Evolutionary conservation across 2,329 filamentous ascomycete species (phyloP).

Genomic region (Ophiosphaerella narmari): DNA sequence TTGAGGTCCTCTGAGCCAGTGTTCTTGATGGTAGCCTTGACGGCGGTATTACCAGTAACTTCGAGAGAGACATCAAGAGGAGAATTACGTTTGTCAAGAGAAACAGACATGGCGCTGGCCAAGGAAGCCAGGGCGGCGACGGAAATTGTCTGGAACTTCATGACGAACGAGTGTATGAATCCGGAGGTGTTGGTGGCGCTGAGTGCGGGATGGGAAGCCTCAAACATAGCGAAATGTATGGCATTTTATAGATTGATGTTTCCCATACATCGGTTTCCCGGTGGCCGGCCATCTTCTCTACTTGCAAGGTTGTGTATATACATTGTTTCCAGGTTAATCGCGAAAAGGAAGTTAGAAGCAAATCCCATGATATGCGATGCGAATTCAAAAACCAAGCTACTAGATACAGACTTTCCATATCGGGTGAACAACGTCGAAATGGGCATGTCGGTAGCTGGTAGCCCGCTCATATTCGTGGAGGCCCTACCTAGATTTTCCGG

Average conservation of each 20-base stretch:
- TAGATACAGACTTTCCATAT: not conserved
- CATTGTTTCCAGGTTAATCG: conserved; percentile 5
- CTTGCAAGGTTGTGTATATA: not conserved
- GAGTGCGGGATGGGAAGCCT: conserved; percentile 3
- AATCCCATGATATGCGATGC: conserved; percentile 6
- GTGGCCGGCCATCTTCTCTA: not conserved
- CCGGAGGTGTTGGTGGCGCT: conserved; percentile 1
- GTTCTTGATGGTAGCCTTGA: conserved; percentile 60
- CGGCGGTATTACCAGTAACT: conserved; percentile 54
- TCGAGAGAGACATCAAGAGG: conserved; percentile 47
- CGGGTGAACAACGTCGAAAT: conserved; percentile 15
- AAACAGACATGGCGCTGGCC: conserved; percentile 18
- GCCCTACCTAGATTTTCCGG: conserved; percentile 1
- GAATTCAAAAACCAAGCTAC: conserved; percentile 5
- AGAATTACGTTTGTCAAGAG: conserved; percentile 44
- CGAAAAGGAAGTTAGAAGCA: conserved; percentile 9
- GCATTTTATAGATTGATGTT: conserved; percentile 3
- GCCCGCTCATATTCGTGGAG: not conserved
- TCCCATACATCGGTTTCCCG: not conserved
- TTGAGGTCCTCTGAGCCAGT: conserved; percentile 55
- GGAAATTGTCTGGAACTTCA: conserved; percentile 20
- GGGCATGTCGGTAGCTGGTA: conserved; percentile 12
- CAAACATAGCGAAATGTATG: not conserved
- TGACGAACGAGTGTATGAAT: conserved; percentile 7
- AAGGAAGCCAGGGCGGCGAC: conserved; percentile 20